These are phyloP conservation scores for Rubia peregrina DNA, from an alignment of 305 asterid genomes.

Conservation along the genomic window DNA sequence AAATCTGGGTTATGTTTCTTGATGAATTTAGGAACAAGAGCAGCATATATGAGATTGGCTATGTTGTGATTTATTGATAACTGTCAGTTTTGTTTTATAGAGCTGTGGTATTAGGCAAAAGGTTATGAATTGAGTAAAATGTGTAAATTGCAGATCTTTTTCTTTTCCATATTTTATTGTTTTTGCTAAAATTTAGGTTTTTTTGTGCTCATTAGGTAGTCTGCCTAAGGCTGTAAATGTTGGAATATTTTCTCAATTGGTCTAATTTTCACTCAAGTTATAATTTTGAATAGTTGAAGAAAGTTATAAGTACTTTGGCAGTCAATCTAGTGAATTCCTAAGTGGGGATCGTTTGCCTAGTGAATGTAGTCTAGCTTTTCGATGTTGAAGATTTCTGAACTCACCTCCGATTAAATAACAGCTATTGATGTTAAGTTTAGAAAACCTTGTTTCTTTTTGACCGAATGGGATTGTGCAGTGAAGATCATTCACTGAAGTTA, in stretches of 20 bases:
- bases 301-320: neutral
- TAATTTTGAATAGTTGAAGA: neutral
- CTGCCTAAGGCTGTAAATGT: neutral
- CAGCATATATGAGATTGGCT: too few relatives aligned
- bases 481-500: neutral
- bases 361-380: neutral
- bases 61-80: conserved; percentile 3
- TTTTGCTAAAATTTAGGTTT: neutral
- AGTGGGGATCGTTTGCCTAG: neutral
- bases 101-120: neutral
- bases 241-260: neutral
- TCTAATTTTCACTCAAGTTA: neutral
- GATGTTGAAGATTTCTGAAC: neutral
- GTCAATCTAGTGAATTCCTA: neutral
- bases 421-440: neutral
- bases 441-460: neutral
- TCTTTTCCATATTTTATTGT: neutral
- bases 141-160: neutral
- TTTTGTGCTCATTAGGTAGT: neutral
- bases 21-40: neutral
- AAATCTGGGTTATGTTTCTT: neutral
- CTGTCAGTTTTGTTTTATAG: neutral
- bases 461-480: neutral
- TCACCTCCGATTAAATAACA: neutral
- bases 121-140: neutral